Evolutionary conservation across 768 basidiomycete species (phyloP).

Genomic region (Hygrophorus pudorinus): DNA sequence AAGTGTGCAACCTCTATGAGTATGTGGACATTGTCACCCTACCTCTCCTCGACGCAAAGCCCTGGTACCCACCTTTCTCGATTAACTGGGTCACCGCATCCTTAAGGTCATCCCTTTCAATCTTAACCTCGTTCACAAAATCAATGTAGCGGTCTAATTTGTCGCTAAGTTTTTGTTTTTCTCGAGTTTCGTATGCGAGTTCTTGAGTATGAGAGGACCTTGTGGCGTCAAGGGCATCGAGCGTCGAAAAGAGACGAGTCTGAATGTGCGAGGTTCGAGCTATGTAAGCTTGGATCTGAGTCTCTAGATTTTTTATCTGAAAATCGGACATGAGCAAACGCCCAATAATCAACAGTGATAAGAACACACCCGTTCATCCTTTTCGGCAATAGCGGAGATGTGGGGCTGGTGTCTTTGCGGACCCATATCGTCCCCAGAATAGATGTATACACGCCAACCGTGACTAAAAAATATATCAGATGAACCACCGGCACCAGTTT

Average conservation of each 20-base stretch:
- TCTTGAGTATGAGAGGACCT: slow-evolving; percentile 4
- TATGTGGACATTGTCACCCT: slow-evolving; percentile 1
- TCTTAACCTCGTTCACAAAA: slow-evolving; percentile 15
- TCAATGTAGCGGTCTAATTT: slow-evolving; percentile 6
- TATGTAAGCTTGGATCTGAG: slow-evolving; percentile 12
- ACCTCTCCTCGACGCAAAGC: neutral
- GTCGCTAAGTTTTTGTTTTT: slow-evolving; percentile 1
- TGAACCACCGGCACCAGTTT: slow-evolving; percentile 4
- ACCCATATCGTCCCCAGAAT: too few species aligned
- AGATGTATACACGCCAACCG: too few species aligned
- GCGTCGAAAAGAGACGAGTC: slow-evolving; percentile 8
- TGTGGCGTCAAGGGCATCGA: slow-evolving; percentile 12
- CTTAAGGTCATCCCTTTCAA: slow-evolving; percentile 43
- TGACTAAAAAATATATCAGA: too few species aligned
- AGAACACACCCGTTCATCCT: slow-evolving; percentile 2
- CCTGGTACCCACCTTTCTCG: slow-evolving; percentile 42
- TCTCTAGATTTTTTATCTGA: slow-evolving; percentile 16
- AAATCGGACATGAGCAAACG: neutral
- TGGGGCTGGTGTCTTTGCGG: neutral
- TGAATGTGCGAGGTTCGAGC: slow-evolving; percentile 14
- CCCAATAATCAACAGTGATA: neutral
- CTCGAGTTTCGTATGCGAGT: slow-evolving; percentile 6
- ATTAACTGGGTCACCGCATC: slow-evolving; percentile 43
- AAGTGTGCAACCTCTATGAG: slow-evolving; percentile 4
- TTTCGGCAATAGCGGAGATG: slow-evolving; percentile 1